These are phyloP conservation scores for Pleurotus tuber-regium DNA, from an alignment of 768 basidiomycete species.

Conservation along the genomic window DNA sequence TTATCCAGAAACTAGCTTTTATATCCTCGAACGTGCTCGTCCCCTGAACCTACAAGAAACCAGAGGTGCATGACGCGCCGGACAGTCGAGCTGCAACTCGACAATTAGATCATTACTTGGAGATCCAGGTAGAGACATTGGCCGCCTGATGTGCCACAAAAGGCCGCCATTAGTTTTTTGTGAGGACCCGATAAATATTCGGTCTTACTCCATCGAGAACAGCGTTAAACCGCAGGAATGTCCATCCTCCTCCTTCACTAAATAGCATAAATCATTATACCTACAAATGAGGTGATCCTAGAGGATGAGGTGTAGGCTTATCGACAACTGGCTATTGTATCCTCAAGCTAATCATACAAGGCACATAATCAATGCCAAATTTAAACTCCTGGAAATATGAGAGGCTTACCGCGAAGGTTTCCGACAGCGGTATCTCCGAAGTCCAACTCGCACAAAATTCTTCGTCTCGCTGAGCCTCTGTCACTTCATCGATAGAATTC, in stretches of 20 bases:
- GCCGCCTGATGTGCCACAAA: slow-evolving; percentile 53
- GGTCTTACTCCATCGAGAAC: slow-evolving; percentile 85
- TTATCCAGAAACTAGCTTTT: slow-evolving; percentile 48
- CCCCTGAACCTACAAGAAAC: slow-evolving; percentile 80
- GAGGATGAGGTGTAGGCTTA: slow-evolving; percentile 92
- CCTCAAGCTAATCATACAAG: slow-evolving; percentile 98
- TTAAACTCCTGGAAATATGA: too few relatives aligned
- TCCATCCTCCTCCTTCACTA: slow-evolving; percentile 84
- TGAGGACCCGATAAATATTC: slow-evolving; percentile 64
- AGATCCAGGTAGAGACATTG: slow-evolving; percentile 42
- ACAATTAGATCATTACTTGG: slow-evolving; percentile 17
- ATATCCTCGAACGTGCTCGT: slow-evolving; percentile 70
- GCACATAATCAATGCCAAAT: slow-evolving; percentile 87
- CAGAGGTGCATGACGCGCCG: slow-evolving; percentile 60
- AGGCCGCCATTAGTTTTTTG: slow-evolving; percentile 69
- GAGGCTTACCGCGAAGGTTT: too few relatives aligned
- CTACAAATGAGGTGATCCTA: slow-evolving; percentile 85
- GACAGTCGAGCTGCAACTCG: slow-evolving; percentile 52
- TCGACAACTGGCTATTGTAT: slow-evolving; percentile 99
- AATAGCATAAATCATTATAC: slow-evolving; percentile 94
- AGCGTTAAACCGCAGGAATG: slow-evolving; percentile 90
- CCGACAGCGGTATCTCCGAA: too few relatives aligned
- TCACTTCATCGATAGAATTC: too few relatives aligned
- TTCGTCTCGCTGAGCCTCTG: too few relatives aligned
- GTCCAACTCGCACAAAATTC: too few relatives aligned